phyloP scores from a whole-genome alignment of 148 eudicot species.

The Simmondsia chinensis region DNA sequence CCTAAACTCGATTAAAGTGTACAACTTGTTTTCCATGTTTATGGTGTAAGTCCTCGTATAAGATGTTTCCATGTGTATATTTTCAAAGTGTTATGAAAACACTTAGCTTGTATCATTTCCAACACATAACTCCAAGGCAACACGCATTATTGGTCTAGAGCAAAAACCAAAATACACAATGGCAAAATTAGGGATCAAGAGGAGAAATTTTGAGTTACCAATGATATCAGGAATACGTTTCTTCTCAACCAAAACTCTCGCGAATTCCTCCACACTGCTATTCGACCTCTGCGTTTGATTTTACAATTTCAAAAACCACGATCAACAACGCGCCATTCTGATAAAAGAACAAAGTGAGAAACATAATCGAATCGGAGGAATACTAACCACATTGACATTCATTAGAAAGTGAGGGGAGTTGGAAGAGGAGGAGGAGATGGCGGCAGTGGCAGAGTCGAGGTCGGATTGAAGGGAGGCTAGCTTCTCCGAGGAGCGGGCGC shows the following conservation, averaged over 20 bases:
- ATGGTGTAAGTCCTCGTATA: too few relatives aligned
- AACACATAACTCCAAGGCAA: too few relatives aligned
- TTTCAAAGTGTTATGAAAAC: too few relatives aligned
- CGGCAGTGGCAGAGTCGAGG: slow-evolving; percentile 21
- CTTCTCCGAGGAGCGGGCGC: slow-evolving; percentile 69
- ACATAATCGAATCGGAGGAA: neutral
- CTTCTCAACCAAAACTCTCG: slow-evolving; percentile 58
- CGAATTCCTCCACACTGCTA: slow-evolving; percentile 68
- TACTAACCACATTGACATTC: slow-evolving; percentile 71
- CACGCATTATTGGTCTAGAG: too few relatives aligned
- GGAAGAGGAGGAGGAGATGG: slow-evolving; percentile 19
- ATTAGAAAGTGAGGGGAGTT: slow-evolving; percentile 36
- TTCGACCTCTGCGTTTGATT: slow-evolving; percentile 66
- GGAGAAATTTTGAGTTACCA: slow-evolving; percentile 25
- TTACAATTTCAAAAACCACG: too few relatives aligned
- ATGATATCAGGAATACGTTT: slow-evolving; percentile 83
- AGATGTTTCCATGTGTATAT: too few relatives aligned
- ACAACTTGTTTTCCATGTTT: too few relatives aligned
- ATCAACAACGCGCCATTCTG: neutral
- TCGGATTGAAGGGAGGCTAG: slow-evolving; percentile 52
- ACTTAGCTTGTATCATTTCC: too few relatives aligned
- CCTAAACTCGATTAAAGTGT: too few relatives aligned
- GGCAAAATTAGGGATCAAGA: neutral
- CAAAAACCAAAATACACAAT: neutral
- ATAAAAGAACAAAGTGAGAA: neutral